Evolutionary conservation across 768 basidiomycete genomes (phyloP).

Genomic region (Boletus rex-veris): DNA sequence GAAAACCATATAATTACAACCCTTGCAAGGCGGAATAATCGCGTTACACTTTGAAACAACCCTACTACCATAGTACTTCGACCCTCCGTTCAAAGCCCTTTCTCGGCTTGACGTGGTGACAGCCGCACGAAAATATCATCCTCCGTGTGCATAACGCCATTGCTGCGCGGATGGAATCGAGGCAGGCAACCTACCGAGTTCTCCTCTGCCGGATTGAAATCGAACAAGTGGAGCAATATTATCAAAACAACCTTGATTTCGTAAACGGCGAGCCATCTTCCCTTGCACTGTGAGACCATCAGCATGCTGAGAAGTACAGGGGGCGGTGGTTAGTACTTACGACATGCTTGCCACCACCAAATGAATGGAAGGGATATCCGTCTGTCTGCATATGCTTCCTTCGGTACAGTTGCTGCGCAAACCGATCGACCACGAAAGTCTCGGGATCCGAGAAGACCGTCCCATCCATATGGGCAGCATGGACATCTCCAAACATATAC

Average conservation of each 20-base stretch:
- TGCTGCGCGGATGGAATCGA: no score
- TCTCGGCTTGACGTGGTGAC: no score
- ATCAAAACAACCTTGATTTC: constrained; percentile 13
- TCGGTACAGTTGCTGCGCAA: no score
- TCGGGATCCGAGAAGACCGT: constrained; percentile 9
- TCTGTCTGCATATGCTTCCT: constrained; percentile 13
- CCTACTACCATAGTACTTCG: no score
- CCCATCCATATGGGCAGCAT: constrained; percentile 13
- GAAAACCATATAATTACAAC: background rate
- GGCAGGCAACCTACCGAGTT: no score
- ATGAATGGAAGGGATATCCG: constrained; percentile 8
- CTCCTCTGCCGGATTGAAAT: no score
- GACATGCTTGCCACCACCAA: constrained; percentile 16
- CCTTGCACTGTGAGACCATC: constrained; percentile 6
- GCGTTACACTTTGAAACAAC: no score
- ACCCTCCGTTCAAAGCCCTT: no score
- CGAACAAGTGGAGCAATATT: constrained; percentile 5
- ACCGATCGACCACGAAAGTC: constrained; percentile 16
- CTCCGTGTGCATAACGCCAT: no score
- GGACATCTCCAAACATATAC: constrained; percentile 18
- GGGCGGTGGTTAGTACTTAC: background rate
- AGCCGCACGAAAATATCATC: no score
- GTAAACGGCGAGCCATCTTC: constrained; percentile 19
- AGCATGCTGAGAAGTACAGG: background rate
- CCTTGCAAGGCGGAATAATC: background rate